A percentile compares a stretch with the other conserved stretches of the same genome.
Conservation (phyloP, 169 alveolate species). For the Cryptosporidium sp. region DNA sequence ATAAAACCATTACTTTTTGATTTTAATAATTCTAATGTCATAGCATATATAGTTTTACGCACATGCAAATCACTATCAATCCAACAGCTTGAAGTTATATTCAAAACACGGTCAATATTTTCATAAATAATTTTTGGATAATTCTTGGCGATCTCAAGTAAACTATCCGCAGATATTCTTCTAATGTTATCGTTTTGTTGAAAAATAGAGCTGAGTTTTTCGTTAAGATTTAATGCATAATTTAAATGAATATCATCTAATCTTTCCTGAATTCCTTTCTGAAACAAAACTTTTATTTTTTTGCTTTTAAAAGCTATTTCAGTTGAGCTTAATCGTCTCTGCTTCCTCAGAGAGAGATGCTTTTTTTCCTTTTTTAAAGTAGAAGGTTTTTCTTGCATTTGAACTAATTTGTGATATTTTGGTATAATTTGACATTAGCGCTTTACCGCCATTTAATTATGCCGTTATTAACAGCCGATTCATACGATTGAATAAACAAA, state of each 20-base stretch:
- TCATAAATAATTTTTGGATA: slow-evolving; percentile 63
- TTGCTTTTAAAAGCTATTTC: slow-evolving; percentile 20
- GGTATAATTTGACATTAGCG: not conserved
- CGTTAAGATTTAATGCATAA: slow-evolving; percentile 18
- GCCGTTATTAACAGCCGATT: too few species aligned
- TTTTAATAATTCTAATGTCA: slow-evolving; percentile 24
- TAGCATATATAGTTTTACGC: not conserved
- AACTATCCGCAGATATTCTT: slow-evolving; percentile 42
- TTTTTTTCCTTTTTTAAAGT: not conserved
- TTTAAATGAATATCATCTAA: not conserved
- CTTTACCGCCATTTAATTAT: not conserved
- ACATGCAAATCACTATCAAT: slow-evolving; percentile 34
- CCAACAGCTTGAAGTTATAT: slow-evolving; percentile 56
- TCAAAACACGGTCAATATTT: slow-evolving; percentile 54
- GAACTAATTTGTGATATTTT: not conserved
- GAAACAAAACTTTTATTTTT: slow-evolving; percentile 30
- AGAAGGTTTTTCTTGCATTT: slow-evolving; percentile 11
- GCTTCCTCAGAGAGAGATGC: not conserved
- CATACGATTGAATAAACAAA: too few species aligned
- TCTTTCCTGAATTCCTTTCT: not conserved
- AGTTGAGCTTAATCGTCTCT: slow-evolving; percentile 4
- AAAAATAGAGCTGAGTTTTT: slow-evolving; percentile 32
- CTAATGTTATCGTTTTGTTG: slow-evolving; percentile 48
- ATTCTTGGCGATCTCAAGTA: slow-evolving; percentile 23
- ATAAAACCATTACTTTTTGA: not conserved